Conservation (phyloP, 257 asterid genomes). For the Hygrophila difformis region DNA sequence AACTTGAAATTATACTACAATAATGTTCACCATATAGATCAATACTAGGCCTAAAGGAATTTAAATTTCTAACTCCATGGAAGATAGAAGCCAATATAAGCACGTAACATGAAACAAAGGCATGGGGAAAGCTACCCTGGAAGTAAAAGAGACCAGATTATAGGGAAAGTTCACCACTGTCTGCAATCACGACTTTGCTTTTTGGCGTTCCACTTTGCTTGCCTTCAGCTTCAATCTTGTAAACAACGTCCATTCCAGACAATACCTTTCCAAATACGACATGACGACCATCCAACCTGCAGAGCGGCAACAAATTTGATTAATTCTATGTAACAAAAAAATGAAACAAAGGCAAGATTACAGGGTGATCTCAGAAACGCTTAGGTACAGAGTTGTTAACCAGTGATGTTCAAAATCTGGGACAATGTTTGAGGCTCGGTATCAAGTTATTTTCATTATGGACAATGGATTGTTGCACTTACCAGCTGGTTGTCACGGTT, state of each 20-base stretch:
- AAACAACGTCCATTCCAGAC: slow-evolving; percentile 94
- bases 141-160: too few species aligned
- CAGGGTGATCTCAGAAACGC: too few species aligned
- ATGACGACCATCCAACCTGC: slow-evolving; percentile 89
- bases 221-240: slow-evolving; percentile 97
- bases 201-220: slow-evolving; percentile 74
- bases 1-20: too few species aligned
- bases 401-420: too few species aligned
- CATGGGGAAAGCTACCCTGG: too few species aligned
- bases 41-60: too few species aligned
- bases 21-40: too few species aligned
- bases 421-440: too few species aligned
- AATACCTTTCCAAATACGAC: slow-evolving; percentile 92
- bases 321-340: not conserved
- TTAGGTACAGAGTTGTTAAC: too few species aligned
- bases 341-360: not conserved
- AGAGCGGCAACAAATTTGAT: not conserved
- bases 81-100: too few species aligned
- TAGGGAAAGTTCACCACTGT: slow-evolving; percentile 77
- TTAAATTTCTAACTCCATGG: too few species aligned
- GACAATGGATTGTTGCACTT: slow-evolving; percentile 12
- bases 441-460: not conserved
- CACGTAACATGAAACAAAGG: too few species aligned
- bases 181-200: slow-evolving; percentile 62
- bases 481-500: slow-evolving; percentile 99